Base-by-base conservation (phyloP, 352 stramenopile genomes). In the Phytophthora palmivora region DNA sequence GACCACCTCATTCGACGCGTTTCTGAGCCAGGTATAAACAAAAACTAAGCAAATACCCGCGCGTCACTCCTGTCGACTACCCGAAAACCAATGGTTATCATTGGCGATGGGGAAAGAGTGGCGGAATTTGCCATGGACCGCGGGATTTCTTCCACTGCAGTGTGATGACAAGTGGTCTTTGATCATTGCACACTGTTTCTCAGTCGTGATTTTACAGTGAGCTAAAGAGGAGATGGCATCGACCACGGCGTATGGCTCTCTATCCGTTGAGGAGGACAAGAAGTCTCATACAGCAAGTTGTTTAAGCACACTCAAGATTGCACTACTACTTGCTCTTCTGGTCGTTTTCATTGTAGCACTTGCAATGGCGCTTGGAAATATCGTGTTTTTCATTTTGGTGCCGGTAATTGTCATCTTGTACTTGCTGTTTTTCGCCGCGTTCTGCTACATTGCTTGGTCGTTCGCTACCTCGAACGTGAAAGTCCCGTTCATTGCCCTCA, bases 401-500 rank as follows among this genome's bases (percentile, higher is more conserved):
- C 41, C 18, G 11, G 19, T 47, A 16, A 52, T 60, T 47, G 14
- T 36, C 24, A 53, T 48, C 34, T 22, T 21, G 14, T 73, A 70
- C 32, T 30, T 59, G n/a, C 21, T 54, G 9, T n/a, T 69, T 6
- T 69, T 69, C 22, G 46, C 34, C 26, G 54, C 38, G 11, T 73
- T 73, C 24, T 73, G 58, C 34, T 49, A 46, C 8, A 52, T 47
- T 19, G 54, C 61, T 3, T 61, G 61, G 44, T 55, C 55, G 33
- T 52, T 71, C 4, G 61, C 60, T 18, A 60, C 60, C 16, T 75
- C 67, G 26, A 26, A 64, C 28, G 54, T 50, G 16, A 8, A 53
- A 19, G 45, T 68, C 37, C 66, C 66, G 42, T 65, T 64, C 61
- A 60, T 71, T 28, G 63, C 61, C 15, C 24, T 74, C 54, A 68